Conservation (phyloP, 2,329 filamentous ascomycete genomes). For the Lizonia empirigonia region DNA sequence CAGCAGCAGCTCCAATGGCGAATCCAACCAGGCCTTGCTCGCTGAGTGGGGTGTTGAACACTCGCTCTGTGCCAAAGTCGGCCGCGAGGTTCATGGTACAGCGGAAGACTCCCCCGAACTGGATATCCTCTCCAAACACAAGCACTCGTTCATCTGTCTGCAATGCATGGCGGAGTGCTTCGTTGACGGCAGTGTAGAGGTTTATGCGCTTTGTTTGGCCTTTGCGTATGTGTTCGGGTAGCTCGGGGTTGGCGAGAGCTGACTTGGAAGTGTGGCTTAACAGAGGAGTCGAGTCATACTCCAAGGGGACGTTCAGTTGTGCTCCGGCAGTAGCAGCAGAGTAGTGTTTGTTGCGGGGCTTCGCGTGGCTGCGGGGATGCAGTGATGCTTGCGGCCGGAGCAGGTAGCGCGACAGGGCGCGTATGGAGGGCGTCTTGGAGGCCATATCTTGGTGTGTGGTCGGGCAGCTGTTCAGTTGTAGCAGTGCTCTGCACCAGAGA, state of each 20-base stretch:
- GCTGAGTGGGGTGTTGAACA: conserved; percentile 94
- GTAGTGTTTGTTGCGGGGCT: conserved; percentile 46
- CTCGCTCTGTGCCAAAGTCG: conserved; percentile 83
- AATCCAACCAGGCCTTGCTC: conserved; percentile 97
- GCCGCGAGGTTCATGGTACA: conserved; percentile 90
- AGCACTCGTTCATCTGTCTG: conserved; percentile 83
- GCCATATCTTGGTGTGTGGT: conserved; percentile 28
- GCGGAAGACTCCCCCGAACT: conserved; percentile 95
- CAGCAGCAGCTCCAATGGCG: conserved; percentile 84
- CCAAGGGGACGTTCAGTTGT: conserved; percentile 81
- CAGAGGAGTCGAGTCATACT: conserved; percentile 82
- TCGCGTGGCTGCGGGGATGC: conserved; percentile 32
- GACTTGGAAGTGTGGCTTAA: conserved; percentile 79
- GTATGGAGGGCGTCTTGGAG: conserved; percentile 38
- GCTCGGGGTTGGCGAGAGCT: conserved; percentile 72
- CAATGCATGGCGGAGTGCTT: conserved; percentile 82
- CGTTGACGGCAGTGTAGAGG: conserved; percentile 91
- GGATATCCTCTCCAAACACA: conserved; percentile 95
- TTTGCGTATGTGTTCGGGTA: conserved; percentile 68
- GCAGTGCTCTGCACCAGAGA: not conserved
- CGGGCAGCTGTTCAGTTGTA: not conserved
- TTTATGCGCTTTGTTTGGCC: conserved; percentile 85
- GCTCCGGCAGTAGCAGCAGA: conserved; percentile 57
- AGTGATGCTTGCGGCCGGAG: conserved; percentile 36
- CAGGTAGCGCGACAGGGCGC: conserved; percentile 38